Conservation (phyloP, 306 rosid genomes). For the Rubus parviflorus region DNA sequence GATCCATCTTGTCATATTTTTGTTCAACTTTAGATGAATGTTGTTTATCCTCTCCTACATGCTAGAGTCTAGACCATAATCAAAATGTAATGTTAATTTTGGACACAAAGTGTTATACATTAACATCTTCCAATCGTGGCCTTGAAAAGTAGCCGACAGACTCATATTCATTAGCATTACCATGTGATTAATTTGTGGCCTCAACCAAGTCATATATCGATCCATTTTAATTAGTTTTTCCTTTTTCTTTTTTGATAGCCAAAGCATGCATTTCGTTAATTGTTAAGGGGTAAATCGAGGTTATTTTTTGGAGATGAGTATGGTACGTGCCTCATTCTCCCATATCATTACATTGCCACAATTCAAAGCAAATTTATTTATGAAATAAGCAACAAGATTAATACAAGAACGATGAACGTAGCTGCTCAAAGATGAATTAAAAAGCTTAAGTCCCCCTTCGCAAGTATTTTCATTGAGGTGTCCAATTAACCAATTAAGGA, state of each 20-base stretch:
- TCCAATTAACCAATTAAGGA: no score
- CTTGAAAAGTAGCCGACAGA: constrained; percentile 87
- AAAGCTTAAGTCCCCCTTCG: no score
- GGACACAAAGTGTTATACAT: constrained; percentile 39
- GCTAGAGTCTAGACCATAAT: constrained; percentile 71
- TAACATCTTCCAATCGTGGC: constrained; percentile 62
- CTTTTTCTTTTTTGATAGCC: constrained; percentile 26
- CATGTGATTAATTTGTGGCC: constrained; percentile 92
- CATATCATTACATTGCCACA: background rate
- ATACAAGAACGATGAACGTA: background rate
- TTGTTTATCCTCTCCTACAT: constrained; percentile 71
- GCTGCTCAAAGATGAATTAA: background rate
- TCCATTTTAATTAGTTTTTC: constrained; percentile 46
- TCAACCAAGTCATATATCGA: constrained; percentile 55
- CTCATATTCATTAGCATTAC: constrained; percentile 63
- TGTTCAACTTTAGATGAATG: constrained; percentile 49
- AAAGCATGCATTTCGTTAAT: background rate
- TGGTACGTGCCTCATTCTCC: background rate
- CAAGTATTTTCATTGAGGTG: no score
- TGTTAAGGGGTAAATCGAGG: background rate
- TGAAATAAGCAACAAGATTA: background rate
- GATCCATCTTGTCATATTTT: constrained; percentile 60
- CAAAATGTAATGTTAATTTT: constrained; percentile 50
- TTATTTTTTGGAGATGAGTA: background rate
- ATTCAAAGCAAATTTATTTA: background rate